Percentiles rank a stretch among this genome's conserved stretches.
Conservation (phyloP, 164 flowering plant species). For the Piper betle region DNA sequence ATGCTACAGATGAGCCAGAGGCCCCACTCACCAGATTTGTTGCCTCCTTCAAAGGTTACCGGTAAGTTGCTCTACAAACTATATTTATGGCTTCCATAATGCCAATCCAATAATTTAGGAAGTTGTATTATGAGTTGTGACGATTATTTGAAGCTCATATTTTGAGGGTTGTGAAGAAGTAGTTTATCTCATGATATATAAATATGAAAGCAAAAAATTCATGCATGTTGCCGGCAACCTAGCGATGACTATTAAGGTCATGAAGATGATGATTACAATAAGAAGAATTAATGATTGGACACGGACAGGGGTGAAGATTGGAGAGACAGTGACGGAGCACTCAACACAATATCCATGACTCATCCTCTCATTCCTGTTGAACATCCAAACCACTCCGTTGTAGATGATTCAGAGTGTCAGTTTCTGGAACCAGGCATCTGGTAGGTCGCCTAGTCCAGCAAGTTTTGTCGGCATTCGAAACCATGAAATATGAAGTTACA, state of each 20-base stretch:
- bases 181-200: too few species aligned
- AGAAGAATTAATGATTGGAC: not conserved
- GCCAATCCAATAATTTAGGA: not conserved
- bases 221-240: too few species aligned
- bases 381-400: slow-evolving; percentile 59
- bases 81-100: not conserved
- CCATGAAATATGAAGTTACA: not conserved
- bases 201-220: too few species aligned
- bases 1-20: slow-evolving; percentile 86
- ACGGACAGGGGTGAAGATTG: slow-evolving; percentile 86
- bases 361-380: slow-evolving; percentile 84
- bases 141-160: too few species aligned
- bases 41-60: slow-evolving; percentile 84
- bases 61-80: slow-evolving; percentile 26
- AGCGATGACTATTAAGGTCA: too few species aligned
- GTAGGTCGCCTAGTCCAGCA: slow-evolving; percentile 26
- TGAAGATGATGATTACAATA: too few species aligned
- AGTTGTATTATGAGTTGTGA: not conserved
- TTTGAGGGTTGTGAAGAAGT: too few species aligned
- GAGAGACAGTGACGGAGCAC: slow-evolving; percentile 97
- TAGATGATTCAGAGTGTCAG: slow-evolving; percentile 63
- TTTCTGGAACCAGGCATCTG: slow-evolving; percentile 90
- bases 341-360: slow-evolving; percentile 93
- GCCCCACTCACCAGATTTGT: slow-evolving; percentile 56
- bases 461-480: not conserved